Percentiles rank a stretch among this genome's conserved stretches.
Evolutionary conservation across 2,329 filamentous ascomycete genomes (phyloP).

Genomic region (Thielaviopsis ethacetica): DNA sequence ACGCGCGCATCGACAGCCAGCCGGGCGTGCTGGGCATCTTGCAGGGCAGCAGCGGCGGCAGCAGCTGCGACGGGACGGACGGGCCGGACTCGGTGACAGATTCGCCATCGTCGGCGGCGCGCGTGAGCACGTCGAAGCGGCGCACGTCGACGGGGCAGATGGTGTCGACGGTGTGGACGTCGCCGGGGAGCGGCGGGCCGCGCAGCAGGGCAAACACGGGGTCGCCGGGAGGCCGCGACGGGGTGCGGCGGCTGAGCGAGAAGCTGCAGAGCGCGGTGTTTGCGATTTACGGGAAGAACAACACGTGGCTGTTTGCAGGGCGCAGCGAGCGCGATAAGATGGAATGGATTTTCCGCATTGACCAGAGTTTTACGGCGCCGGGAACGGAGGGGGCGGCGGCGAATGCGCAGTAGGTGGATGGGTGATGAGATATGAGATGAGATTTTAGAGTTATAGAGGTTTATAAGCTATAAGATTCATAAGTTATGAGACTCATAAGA

Average conservation of each 20-base stretch:
- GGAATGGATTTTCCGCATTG: constrained; percentile 92
- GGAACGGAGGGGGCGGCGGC: constrained; percentile 21
- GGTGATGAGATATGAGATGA: too few species aligned
- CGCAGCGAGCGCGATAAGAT: constrained; percentile 82
- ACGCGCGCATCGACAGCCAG: constrained; percentile 81
- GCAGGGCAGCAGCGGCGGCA: constrained; percentile 33
- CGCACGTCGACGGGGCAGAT: constrained; percentile 34
- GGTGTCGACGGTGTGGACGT: constrained; percentile 40
- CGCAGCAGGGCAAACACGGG: constrained; percentile 10
- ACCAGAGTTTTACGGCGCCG: constrained; percentile 51
- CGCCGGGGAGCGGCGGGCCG: constrained; percentile 23
- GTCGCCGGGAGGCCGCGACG: constrained; percentile 19
- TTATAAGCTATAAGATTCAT: too few species aligned
- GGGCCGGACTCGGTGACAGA: constrained; percentile 16
- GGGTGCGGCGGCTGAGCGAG: constrained; percentile 38
- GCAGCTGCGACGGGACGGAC: constrained; percentile 21
- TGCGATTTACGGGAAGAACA: constrained; percentile 84
- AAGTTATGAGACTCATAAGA: too few species aligned
- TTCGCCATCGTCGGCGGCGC: constrained; percentile 17
- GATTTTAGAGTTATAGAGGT: too few species aligned
- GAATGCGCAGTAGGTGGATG: too few species aligned
- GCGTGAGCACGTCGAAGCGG: constrained; percentile 30
- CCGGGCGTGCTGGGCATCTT: constrained; percentile 74
- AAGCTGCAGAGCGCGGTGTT: constrained; percentile 60
- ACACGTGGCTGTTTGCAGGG: constrained; percentile 88